Evolutionary conservation across 1,139 yeast genomes (phyloP).

Genomic region (Blastobotrys arbuscula): DNA sequence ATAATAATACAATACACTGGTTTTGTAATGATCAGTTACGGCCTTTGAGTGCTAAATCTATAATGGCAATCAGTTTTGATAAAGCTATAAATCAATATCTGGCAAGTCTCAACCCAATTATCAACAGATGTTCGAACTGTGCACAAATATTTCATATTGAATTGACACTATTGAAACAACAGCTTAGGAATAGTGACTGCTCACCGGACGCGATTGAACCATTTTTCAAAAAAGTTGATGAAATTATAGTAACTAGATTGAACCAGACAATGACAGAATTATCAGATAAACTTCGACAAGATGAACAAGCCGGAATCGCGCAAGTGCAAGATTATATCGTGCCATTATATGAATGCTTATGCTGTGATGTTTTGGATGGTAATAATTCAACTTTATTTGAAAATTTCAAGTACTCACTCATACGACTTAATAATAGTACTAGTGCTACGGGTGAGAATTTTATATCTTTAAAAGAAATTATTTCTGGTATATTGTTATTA

Average conservation of each 20-base stretch:
- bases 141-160: conserved; percentile 13
- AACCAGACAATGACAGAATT: not conserved
- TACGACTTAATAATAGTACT: not conserved
- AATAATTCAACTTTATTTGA: not conserved
- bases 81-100: conserved; percentile 7
- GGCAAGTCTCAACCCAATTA: not conserved
- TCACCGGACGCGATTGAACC: conserved; percentile 5
- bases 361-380: conserved; percentile 7
- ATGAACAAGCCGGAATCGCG: conserved; percentile 1
- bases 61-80: conserved; percentile 10
- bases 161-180: conserved; percentile 2
- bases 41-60: conserved; percentile 4
- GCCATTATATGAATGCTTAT: conserved; percentile 12
- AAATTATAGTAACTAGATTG: conserved; percentile 1
- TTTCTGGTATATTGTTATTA: conserved; percentile 31
- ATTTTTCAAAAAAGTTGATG: conserved; percentile 6
- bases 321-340: conserved; percentile 2
- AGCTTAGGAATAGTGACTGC: not conserved
- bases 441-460: not conserved
- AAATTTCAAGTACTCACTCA: conserved; percentile 4
- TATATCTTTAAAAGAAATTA: conserved; percentile 15
- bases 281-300: not conserved
- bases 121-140: conserved; percentile 11
- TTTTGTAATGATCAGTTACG: conserved; percentile 10
- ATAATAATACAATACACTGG: conserved; percentile 10